Evolutionary conservation across 2,329 filamentous ascomycete species (phyloP).

Genomic region (Tolypocladium guangdongense): DNA sequence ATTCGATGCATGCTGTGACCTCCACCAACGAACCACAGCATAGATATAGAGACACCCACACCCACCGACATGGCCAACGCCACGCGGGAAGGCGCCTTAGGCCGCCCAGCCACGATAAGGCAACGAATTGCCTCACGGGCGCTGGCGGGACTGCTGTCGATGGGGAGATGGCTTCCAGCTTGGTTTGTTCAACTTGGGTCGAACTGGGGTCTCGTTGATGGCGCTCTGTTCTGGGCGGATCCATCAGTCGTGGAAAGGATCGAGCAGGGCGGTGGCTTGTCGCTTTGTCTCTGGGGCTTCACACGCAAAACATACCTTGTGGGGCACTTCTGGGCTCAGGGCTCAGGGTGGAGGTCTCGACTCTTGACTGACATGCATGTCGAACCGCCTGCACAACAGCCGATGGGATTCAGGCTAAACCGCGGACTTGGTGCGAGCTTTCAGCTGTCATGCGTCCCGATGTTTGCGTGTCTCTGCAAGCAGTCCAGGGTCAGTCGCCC

Average conservation of each 20-base stretch:
- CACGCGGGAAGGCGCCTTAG: constrained; percentile 4
- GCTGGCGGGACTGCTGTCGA: neutral
- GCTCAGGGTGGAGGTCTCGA: neutral
- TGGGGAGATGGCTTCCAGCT: neutral
- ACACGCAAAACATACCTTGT: neutral
- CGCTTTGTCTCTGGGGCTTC: neutral
- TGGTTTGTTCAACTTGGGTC: neutral
- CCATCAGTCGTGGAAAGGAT: neutral
- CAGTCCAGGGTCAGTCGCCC: neutral
- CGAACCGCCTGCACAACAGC: neutral
- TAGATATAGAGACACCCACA: neutral
- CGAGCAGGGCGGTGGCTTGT: neutral
- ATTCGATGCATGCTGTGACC: constrained; percentile 5
- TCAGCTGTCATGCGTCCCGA: neutral
- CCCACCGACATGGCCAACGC: constrained; percentile 1
- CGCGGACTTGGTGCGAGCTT: too few species aligned
- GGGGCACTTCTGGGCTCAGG: neutral
- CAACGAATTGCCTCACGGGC: neutral
- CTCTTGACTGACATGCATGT: neutral
- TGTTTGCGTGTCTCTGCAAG: neutral
- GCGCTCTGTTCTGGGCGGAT: neutral
- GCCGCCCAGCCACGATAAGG: neutral
- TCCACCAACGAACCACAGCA: constrained; percentile 4
- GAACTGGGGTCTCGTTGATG: neutral
- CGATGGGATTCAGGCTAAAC: neutral